Evolutionary conservation across 2,329 filamentous ascomycete genomes (phyloP).

Genomic region (Daldinia eschscholtzii): DNA sequence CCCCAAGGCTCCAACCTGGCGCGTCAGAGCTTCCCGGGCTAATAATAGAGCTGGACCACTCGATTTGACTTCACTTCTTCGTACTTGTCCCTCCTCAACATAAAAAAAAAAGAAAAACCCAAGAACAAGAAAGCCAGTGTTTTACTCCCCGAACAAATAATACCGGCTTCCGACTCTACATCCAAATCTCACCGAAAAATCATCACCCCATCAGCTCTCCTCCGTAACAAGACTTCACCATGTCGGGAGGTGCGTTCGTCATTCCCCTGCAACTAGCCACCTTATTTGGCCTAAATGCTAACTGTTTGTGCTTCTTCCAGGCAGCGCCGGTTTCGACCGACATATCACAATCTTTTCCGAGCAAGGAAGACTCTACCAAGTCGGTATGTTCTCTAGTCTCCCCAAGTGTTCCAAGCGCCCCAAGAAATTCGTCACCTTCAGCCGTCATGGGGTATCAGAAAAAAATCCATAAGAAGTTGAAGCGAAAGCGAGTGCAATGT

Average conservation of each 20-base stretch:
- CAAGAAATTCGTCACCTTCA: conserved; percentile 31
- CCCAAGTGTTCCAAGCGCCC: conserved; percentile 17
- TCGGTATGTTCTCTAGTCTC: conserved; percentile 75
- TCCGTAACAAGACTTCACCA: conserved; percentile 54
- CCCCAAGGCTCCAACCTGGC: conserved; percentile 42
- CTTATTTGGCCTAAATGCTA: conserved; percentile 50
- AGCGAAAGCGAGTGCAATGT: conserved; percentile 33
- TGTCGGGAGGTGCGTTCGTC: conserved; percentile 60
- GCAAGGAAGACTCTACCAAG: conserved; percentile 98
- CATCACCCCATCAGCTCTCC: conserved; percentile 21
- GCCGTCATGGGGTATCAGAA: conserved; percentile 18
- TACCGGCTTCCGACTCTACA: conserved; percentile 4
- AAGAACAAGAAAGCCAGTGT: neutral
- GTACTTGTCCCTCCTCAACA: neutral
- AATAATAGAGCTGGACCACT: conserved; percentile 28
- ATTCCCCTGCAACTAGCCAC: conserved; percentile 36
- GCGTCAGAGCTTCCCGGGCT: conserved; percentile 43
- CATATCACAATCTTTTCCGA: conserved; percentile 99
- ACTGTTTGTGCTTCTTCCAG: conserved; percentile 58
- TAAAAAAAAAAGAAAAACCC: conserved; percentile 12
- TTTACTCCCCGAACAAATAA: conserved; percentile 8
- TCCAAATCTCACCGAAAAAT: conserved; percentile 12
- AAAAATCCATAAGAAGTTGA: conserved; percentile 11
- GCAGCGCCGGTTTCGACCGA: conserved; percentile 92
- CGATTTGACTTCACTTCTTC: conserved; percentile 30